phyloP scores from a whole-genome alignment of 305 asterid species.

The Fraxinus platypoda region DNA sequence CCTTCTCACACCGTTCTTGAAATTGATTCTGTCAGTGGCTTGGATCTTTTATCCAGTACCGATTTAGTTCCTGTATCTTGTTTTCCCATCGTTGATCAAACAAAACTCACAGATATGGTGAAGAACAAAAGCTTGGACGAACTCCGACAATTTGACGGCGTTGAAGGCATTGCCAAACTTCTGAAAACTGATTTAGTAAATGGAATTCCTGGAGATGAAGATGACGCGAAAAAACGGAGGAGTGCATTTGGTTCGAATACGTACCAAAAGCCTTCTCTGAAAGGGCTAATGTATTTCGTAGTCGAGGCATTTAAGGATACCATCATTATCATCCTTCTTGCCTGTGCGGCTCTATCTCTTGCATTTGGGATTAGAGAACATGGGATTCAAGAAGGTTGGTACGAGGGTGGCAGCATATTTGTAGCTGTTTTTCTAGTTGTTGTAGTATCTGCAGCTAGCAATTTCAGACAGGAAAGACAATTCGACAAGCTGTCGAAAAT shows the following conservation, averaged over 20 bases:
- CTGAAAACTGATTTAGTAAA: conserved; percentile 31
- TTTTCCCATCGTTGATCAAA: conserved; percentile 1
- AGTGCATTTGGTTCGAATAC: conserved; percentile 46
- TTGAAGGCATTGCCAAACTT: conserved; percentile 30
- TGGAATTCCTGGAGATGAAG: conserved; percentile 41
- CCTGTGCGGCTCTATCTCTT: conserved; percentile 51
- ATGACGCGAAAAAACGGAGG: conserved; percentile 25
- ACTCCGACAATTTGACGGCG: conserved; percentile 29
- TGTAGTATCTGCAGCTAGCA: conserved; percentile 49
- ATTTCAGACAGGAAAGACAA: conserved; percentile 53
- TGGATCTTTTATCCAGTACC: background rate
- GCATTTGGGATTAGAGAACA: conserved; percentile 50
- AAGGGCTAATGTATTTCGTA: conserved; percentile 37
- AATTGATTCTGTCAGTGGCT: conserved; percentile 20
- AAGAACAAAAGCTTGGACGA: conserved; percentile 32
- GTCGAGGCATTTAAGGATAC: conserved; percentile 52
- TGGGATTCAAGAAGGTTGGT: conserved; percentile 49
- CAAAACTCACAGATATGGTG: conserved; percentile 31
- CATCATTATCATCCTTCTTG: conserved; percentile 46
- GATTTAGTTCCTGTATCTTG: background rate
- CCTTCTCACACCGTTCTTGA: conserved; percentile 36
- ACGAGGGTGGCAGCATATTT: conserved; percentile 59
- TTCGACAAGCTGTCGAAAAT: conserved; percentile 53
- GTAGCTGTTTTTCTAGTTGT: conserved; percentile 55
- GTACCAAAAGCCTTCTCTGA: conserved; percentile 35